Base-by-base conservation (phyloP, 495 filamentous ascomycete species). In the Letharia lupina region DNA sequence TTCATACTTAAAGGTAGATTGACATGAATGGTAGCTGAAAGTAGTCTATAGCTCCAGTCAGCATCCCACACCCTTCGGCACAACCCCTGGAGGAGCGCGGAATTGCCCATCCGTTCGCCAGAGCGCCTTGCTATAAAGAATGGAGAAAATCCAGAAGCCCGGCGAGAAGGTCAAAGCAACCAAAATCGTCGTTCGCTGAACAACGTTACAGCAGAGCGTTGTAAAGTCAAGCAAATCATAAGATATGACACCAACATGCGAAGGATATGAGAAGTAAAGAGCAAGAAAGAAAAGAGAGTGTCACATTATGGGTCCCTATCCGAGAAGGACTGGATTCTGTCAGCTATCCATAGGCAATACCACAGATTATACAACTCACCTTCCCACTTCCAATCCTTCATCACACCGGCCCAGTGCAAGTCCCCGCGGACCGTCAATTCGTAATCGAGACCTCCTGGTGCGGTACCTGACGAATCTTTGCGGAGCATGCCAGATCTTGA, bases 331-430 rank as follows among this genome's bases (percentile, higher is more conserved):
- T 79, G 66, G 47, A 67, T 48, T 60, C n/a, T 16, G 59, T 68
- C 61, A 65, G 56, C 44, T 65, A 59, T 7, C 15, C 45, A 60
- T 56, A 31, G 39, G 35, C 18, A 37, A n/a, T 4, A 20, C 20
- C 33, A 15, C 39, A 50, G 10, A 39, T 47, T 15, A 62, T 52
- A 58, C 20, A 48, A 73, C 80, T 76, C 77, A 90, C 87, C 85
- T 82, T 91, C 89, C 89, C 89, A 92, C 20, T 81, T 78, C 85
- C 85, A 89, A 65, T 91, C 88, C 66, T 84, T 83, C 89, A 92
- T 92, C 57, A 92, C 87, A 64, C 87, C 86, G 16, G 88, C 80
- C 89, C 89, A 92, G 74, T 92, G 89, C 68, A 88, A 76, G 45
- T 78, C 76, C 16, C 89, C 88, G 62, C 84, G 79, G 20, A 91